Conservation (phyloP, 148 eudicot genomes). For the Vaccinium vitisidaea region DNA sequence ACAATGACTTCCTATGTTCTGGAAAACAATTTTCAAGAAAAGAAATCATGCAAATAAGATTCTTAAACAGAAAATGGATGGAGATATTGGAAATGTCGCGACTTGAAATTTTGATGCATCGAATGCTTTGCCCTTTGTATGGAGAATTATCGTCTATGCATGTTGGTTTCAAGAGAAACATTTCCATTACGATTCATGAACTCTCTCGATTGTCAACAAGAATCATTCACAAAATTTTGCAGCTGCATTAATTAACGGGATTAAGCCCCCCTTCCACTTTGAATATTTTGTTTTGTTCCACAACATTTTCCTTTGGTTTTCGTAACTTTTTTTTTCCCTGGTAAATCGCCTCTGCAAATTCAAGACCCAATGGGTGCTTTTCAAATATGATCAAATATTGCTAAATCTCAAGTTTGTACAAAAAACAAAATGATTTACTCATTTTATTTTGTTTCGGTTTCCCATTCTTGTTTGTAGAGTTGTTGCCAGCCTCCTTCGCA, state of each 20-base stretch:
- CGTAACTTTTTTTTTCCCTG: not conserved
- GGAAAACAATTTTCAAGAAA: no score
- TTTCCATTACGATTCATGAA: not conserved
- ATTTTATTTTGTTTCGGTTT: not conserved
- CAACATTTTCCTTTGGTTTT: not conserved
- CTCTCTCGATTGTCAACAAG: not conserved
- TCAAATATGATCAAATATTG: no score
- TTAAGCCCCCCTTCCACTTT: not conserved
- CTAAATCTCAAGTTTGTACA: not conserved
- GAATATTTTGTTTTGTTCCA: not conserved
- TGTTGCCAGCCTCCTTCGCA: conserved; percentile 18
- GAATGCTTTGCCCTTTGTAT: not conserved
- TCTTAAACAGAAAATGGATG: not conserved
- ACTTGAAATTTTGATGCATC: not conserved
- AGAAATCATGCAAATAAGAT: not conserved
- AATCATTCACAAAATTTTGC: not conserved
- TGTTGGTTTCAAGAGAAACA: not conserved
- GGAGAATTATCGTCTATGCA: not conserved
- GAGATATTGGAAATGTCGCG: not conserved
- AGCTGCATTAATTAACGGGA: not conserved
- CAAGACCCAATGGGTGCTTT: not conserved
- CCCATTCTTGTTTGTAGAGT: not conserved
- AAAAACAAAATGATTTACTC: not conserved
- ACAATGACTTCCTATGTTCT: not conserved
- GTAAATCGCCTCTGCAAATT: not conserved